A percentile compares a stretch with the other conserved stretches of the same genome.
Evolutionary conservation across 495 filamentous ascomycete species (phyloP).

Genomic region (Wilcoxina mikolae): DNA sequence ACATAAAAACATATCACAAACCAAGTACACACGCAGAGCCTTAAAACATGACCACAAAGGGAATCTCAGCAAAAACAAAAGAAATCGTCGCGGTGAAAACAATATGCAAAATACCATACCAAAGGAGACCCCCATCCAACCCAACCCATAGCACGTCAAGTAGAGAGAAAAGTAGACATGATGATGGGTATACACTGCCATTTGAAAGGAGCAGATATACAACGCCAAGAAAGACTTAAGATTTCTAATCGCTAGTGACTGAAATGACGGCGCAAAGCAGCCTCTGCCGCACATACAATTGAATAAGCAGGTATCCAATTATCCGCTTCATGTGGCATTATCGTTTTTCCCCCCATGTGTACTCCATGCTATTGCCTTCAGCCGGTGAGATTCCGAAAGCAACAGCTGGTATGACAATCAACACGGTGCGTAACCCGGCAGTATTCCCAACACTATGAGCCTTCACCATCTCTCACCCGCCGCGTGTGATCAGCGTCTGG

Average conservation of each 20-base stretch:
- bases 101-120: neutral
- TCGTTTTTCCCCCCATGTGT: too few species aligned
- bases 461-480: neutral
- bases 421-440: neutral
- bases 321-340: too few species aligned
- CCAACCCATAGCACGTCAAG: neutral
- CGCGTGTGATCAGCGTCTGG: neutral
- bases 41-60: neutral
- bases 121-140: slow-evolving; percentile 1
- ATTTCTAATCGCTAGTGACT: neutral
- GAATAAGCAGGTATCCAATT: too few species aligned
- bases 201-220: neutral
- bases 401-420: neutral
- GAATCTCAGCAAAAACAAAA: neutral
- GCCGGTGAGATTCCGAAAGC: too few species aligned
- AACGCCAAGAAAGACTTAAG: neutral
- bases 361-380: too few species aligned
- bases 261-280: too few species aligned
- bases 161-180: neutral
- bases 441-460: neutral
- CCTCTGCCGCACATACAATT: too few species aligned
- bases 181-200: neutral
- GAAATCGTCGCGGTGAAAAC: neutral
- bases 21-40: neutral
- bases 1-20: neutral